A percentile compares a stretch with the other conserved stretches of the same genome.
phyloP scores from a whole-genome alignment of 768 basidiomycete genomes.

The Russula lepida region DNA sequence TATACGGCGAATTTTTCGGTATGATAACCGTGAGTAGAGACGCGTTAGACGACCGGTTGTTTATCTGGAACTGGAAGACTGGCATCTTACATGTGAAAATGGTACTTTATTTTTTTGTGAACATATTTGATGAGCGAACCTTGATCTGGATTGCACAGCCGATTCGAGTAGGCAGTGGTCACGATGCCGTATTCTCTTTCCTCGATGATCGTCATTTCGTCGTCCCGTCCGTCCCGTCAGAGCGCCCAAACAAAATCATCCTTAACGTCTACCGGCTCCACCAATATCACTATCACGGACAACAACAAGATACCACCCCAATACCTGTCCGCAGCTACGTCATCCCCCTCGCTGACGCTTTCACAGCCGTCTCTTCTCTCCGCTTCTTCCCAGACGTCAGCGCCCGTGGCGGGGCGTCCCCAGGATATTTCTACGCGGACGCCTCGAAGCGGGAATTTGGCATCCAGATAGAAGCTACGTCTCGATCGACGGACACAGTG shows the following conservation, averaged over 20 bases:
- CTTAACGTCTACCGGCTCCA: not conserved
- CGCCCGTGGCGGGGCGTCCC: not conserved
- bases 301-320: not conserved
- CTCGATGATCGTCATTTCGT: not conserved
- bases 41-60: not conserved
- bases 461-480: constrained; percentile 1
- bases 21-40: not conserved
- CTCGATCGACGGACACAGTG: not conserved
- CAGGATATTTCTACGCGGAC: constrained; percentile 4
- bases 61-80: constrained; percentile 12
- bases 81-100: not conserved
- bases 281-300: not conserved
- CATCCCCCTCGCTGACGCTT: not conserved
- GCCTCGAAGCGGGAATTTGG: not conserved
- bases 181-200: not conserved
- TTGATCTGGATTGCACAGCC: not conserved
- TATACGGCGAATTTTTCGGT: constrained; percentile 2
- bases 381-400: constrained; percentile 6
- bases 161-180: not conserved
- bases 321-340: not conserved
- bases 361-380: not conserved
- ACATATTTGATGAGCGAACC: not conserved
- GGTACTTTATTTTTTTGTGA: not conserved
- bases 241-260: not conserved
- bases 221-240: not conserved